These are phyloP conservation scores for Exobasidium rhododendri DNA, from an alignment of 1,284 basidiomycete species.

Conservation along the genomic window DNA sequence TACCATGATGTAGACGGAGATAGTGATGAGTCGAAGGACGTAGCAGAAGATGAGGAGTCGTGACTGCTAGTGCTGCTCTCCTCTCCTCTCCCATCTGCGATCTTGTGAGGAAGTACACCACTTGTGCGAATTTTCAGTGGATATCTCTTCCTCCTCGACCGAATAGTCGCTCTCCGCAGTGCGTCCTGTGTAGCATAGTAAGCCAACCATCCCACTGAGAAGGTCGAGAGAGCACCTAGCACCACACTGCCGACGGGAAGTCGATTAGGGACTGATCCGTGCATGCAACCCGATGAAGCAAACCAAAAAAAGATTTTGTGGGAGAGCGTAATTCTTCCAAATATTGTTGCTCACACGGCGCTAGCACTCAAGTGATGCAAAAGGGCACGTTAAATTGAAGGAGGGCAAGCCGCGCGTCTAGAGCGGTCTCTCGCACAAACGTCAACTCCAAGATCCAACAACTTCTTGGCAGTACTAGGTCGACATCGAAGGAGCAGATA, in stretches of 20 bases:
- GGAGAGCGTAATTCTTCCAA: too few species aligned
- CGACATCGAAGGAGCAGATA: too few species aligned
- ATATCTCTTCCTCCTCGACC: constrained; percentile 24
- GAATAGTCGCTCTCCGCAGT: constrained; percentile 22
- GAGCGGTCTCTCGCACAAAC: too few species aligned
- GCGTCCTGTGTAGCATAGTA: constrained; percentile 43
- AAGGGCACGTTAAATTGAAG: too few species aligned
- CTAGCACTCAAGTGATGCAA: too few species aligned
- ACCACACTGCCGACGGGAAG: constrained; percentile 3
- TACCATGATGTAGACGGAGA: constrained; percentile 28
- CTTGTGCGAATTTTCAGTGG: constrained; percentile 18
- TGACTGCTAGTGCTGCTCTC: neutral
- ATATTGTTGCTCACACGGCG: too few species aligned
- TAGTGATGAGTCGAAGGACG: too few species aligned
- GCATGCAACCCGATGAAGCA: too few species aligned
- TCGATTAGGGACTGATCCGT: neutral
- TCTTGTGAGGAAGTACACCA: neutral
- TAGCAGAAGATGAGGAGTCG: constrained; percentile 3
- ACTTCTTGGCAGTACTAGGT: too few species aligned
- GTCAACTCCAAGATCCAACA: too few species aligned
- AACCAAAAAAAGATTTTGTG: too few species aligned
- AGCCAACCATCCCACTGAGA: constrained; percentile 29
- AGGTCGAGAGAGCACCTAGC: neutral
- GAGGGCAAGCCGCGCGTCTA: too few species aligned
- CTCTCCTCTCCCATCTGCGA: neutral